Percentiles rank a stretch among this genome's conserved stretches.
phyloP scores from a whole-genome alignment of 805 yeast species.

The Candida sanyiensis region DNA sequence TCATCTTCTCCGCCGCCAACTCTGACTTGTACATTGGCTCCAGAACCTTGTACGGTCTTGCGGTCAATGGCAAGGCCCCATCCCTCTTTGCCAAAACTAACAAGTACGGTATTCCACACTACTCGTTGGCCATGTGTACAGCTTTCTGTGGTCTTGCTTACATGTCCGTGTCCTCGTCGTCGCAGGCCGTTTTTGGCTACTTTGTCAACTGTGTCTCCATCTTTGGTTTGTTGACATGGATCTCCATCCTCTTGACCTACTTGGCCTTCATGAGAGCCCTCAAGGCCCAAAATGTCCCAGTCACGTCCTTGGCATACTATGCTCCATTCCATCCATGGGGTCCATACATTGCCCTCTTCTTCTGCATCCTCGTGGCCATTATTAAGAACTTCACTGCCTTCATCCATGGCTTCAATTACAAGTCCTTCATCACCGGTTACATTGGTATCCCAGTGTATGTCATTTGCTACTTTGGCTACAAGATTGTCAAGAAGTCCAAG shows the following conservation, averaged over 20 bases:
- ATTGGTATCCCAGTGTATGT: conserved; percentile 66
- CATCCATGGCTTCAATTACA: conserved; percentile 55
- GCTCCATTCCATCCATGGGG: conserved; percentile 72
- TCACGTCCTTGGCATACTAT: conserved; percentile 47
- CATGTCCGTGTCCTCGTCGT: conserved; percentile 56
- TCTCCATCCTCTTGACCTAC: conserved; percentile 62
- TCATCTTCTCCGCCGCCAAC: conserved; percentile 78
- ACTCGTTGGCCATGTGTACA: conserved; percentile 44
- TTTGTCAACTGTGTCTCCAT: conserved; percentile 75
- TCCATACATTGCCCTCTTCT: conserved; percentile 48
- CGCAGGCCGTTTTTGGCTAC: conserved; percentile 56
- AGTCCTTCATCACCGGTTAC: conserved; percentile 71
- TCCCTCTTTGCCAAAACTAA: conserved; percentile 57
- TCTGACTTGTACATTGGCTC: conserved; percentile 75
- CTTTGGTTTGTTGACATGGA: conserved; percentile 72
- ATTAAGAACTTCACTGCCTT: conserved; percentile 72
- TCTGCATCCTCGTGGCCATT: conserved; percentile 51
- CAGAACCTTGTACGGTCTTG: conserved; percentile 65
- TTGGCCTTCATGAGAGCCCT: conserved; percentile 60
- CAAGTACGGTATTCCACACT: conserved; percentile 65
- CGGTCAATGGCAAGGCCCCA: conserved; percentile 74
- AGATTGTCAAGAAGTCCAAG: conserved; percentile 46
- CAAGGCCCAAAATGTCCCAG: conserved; percentile 59
- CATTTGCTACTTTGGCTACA: conserved; percentile 52
- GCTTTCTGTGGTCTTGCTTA: conserved; percentile 59